Evolutionary conservation across 2,329 filamentous ascomycete genomes (phyloP), one percentile per base, ranked within the genome.

Genomic region (Ascochyta rabiei): DNA sequence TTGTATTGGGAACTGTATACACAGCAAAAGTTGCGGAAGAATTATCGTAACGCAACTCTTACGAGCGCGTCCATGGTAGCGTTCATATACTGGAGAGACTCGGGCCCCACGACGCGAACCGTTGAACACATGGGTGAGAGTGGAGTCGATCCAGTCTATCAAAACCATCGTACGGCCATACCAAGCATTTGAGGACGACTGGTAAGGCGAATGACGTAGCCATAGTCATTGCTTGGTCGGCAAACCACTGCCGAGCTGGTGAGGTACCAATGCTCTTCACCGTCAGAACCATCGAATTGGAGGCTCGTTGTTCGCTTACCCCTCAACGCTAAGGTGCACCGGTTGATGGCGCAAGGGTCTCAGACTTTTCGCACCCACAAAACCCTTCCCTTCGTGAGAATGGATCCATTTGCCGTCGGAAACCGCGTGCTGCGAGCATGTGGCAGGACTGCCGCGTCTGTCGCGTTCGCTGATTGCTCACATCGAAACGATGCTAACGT

Each of bases 1-100:
- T 68, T 68, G 59, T 66, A 62, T 66, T 64, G 55, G 38, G 41
- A 9, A 33, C 43, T 54, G 58, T 48, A 21, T 50, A 46, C 41
- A 53, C 45, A 49, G 40, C 50, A 16, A 41, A 35, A 45, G 40
- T 55, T 23, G 52, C 23, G 35, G 44, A 34, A 40, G n/a, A 23
- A 16, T 15, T 34, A 33, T 4, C 12, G 28, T 30, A 37, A 7
- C 13, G 26, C 4, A 24, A 23, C 7, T 12, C n/a, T 28, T 7
- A 28, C 26, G 26, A 30, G 35, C 7, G 41, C 19, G 21, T 18
- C 26, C 19, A 18, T 28, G 4, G 26, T 28, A 33, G 24, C 21
- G 26, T 48, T 54, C 49, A 55, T 51, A 54, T 51, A 51, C 39
- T 45, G 16, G 28, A 12, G 31, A 30, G 21, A 43, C 48, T 31